Percentiles rank a stretch among this genome's conserved stretches.
phyloP scores from a whole-genome alignment of 768 basidiomycete species.

The Lepiota venenata region DNA sequence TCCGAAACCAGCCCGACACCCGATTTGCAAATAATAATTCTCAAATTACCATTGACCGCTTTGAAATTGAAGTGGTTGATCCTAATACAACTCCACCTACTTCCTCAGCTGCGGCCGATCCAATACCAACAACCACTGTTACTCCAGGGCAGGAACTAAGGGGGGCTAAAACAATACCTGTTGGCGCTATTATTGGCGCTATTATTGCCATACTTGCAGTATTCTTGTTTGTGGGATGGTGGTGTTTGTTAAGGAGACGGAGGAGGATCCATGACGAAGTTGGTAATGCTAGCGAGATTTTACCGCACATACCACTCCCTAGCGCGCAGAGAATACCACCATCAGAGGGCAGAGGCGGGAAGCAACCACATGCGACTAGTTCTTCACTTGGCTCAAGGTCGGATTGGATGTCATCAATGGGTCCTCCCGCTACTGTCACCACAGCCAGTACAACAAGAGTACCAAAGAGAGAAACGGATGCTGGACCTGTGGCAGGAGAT shows the following conservation, averaged over 20 bases:
- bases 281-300: background rate
- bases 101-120: background rate
- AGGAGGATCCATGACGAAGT: background rate
- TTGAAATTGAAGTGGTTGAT: constrained; percentile 1
- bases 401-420: background rate
- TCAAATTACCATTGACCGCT: constrained; percentile 23
- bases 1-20: constrained; percentile 22
- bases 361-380: background rate
- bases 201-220: constrained; percentile 34
- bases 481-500: constrained; percentile 16
- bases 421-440: background rate
- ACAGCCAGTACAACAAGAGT: background rate
- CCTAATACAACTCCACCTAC: background rate
- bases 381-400: background rate
- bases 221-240: constrained; percentile 19
- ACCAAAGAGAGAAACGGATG: constrained; percentile 21
- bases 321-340: background rate
- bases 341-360: too few relatives aligned
- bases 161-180: background rate
- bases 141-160: too few relatives aligned
- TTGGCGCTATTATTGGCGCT: constrained; percentile 37
- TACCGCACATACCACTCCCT: background rate
- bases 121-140: constrained; percentile 3
- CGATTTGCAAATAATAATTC: constrained; percentile 22
- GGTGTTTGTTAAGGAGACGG: constrained; percentile 11